Conservation (phyloP, 2,329 filamentous ascomycete genomes). For the Beauveria bassiana region DNA sequence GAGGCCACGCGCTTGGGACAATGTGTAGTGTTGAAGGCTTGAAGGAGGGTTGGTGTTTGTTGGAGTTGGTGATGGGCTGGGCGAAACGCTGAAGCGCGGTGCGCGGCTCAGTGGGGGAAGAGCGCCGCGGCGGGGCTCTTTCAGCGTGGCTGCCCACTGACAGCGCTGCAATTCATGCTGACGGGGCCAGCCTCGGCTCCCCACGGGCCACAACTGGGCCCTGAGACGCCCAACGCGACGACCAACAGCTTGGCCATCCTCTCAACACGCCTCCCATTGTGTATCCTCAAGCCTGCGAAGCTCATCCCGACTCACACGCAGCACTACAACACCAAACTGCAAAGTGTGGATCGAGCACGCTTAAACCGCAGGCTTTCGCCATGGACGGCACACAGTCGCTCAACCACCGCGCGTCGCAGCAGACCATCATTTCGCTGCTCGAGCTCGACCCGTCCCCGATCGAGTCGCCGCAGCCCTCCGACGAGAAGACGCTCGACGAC, state of each 20-base stretch:
- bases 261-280: background rate
- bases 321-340: background rate
- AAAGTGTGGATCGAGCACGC: background rate
- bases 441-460: slow-evolving; percentile 81
- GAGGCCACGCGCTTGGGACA: too few relatives aligned
- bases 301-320: too few relatives aligned
- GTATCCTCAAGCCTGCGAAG: background rate
- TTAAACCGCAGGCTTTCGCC: background rate
- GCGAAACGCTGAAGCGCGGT: background rate
- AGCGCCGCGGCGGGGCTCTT: background rate
- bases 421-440: slow-evolving; percentile 58
- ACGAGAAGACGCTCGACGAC: slow-evolving; percentile 39
- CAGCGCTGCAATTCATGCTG: background rate
- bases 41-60: background rate
- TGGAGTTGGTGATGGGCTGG: background rate
- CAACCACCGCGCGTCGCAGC: slow-evolving; percentile 36
- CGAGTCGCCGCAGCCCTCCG: slow-evolving; percentile 41
- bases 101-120: background rate
- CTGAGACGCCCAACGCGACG: background rate
- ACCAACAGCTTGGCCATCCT: background rate
- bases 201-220: background rate
- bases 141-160: background rate
- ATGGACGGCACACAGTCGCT: slow-evolving; percentile 19
- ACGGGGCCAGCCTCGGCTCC: background rate
- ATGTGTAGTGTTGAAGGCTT: background rate